phyloP scores from a whole-genome alignment of 345 rosid genomes.

The Eucalyptus rudis region DNA sequence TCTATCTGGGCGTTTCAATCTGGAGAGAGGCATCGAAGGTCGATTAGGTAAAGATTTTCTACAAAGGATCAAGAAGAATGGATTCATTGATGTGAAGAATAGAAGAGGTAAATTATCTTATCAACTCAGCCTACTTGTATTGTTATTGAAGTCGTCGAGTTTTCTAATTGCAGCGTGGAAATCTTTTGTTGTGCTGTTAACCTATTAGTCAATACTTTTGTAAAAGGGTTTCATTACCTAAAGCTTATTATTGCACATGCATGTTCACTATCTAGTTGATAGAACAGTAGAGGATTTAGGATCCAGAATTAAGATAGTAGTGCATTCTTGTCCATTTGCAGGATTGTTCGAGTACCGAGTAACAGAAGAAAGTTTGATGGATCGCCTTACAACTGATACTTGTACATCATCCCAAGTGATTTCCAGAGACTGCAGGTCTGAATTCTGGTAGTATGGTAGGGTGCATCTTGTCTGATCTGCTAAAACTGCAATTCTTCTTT shows the following conservation, averaged over 20 bases:
- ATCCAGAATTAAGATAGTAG: neutral
- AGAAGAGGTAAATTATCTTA: conserved; percentile 29
- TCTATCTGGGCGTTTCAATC: conserved; percentile 64
- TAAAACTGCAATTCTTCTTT: neutral
- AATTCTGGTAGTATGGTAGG: neutral
- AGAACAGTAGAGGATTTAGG: neutral
- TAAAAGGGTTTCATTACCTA: neutral
- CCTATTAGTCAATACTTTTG: neutral
- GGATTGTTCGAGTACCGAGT: conserved; percentile 59
- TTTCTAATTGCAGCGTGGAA: neutral
- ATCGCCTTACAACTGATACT: conserved; percentile 51
- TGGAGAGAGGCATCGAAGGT: conserved; percentile 60
- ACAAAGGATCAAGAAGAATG: conserved; percentile 44
- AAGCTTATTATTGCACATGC: neutral
- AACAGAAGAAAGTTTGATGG: conserved; percentile 64
- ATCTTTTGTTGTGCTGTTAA: neutral
- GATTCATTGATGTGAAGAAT: conserved; percentile 59
- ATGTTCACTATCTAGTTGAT: neutral
- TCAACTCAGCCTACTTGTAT: neutral
- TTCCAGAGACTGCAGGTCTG: conserved; percentile 52
- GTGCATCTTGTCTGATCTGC: neutral
- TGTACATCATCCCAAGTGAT: conserved; percentile 42
- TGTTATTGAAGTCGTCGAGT: neutral
- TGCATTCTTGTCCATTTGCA: conserved; percentile 2
- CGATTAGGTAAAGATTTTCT: conserved; percentile 59